Percentiles rank a stretch among this genome's conserved stretches.
phyloP scores from a whole-genome alignment of 257 asterid genomes.

The Ehretia macrophylla region DNA sequence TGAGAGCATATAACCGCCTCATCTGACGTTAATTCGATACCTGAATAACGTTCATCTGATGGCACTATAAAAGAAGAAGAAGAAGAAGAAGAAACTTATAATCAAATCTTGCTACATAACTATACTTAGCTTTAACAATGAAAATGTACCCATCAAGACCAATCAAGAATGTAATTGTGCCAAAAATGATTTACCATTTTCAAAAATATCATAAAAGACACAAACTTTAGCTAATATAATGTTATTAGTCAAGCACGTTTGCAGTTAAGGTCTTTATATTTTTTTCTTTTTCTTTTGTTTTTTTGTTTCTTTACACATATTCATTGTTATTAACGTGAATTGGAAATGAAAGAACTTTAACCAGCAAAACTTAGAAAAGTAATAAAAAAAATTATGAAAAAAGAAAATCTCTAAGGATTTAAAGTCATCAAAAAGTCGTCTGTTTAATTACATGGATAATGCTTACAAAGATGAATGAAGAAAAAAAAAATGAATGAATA shows the following conservation, averaged over 20 bases:
- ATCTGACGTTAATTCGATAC: conserved; percentile 54
- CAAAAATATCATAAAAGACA: no score
- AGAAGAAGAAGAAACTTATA: conserved; percentile 14
- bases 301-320: no score
- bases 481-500: conserved; percentile 3
- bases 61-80: conserved; percentile 54
- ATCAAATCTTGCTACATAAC: neutral
- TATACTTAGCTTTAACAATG: no score
- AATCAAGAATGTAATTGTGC: neutral
- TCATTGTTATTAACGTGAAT: no score
- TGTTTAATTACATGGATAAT: conserved; percentile 1
- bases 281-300: no score
- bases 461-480: neutral
- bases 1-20: conserved; percentile 55
- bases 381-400: neutral
- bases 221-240: no score
- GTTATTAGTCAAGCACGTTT: no score
- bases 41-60: conserved; percentile 44
- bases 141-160: neutral
- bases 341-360: neutral
- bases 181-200: no score
- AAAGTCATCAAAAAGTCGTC: neutral
- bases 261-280: no score
- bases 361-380: neutral
- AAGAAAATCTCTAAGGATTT: neutral